Percentiles rank a stretch among this genome's conserved stretches.
These are phyloP conservation scores for Hypoxylon sp. DNA, from an alignment of 2,329 filamentous ascomycete genomes.

Conservation along the genomic window DNA sequence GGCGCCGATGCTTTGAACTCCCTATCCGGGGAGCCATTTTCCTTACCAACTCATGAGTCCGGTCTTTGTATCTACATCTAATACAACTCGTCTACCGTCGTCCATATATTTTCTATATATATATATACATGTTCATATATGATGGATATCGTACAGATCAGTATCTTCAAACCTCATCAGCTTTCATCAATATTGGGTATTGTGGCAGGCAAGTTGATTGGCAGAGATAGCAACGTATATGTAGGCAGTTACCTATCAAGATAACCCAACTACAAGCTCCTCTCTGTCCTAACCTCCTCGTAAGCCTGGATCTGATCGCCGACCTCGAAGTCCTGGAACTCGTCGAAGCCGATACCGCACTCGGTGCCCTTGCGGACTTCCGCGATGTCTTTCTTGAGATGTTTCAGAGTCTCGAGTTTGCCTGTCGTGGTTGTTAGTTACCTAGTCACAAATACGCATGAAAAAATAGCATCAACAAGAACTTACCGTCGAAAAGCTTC, in stretches of 20 bases:
- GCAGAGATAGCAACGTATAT: too few relatives aligned
- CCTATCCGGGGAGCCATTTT: too few relatives aligned
- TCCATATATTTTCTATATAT: too few relatives aligned
- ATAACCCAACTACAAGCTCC: slow-evolving; percentile 63
- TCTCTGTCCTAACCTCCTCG: slow-evolving; percentile 79
- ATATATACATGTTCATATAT: too few relatives aligned
- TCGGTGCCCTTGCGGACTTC: slow-evolving; percentile 94
- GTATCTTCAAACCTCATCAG: too few relatives aligned
- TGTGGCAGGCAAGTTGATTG: too few relatives aligned
- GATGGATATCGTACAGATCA: too few relatives aligned
- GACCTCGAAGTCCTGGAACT: slow-evolving; percentile 78
- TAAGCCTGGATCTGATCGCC: slow-evolving; percentile 91
- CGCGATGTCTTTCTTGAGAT: slow-evolving; percentile 87
- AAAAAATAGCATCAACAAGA: background rate
- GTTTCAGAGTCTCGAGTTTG: slow-evolving; percentile 81
- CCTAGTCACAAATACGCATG: background rate
- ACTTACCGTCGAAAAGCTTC: slow-evolving; percentile 82
- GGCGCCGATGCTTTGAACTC: too few relatives aligned
- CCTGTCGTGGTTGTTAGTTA: slow-evolving; percentile 59
- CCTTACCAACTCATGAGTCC: background rate
- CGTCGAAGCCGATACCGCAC: slow-evolving; percentile 86
- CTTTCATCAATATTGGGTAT: too few relatives aligned
- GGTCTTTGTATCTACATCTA: background rate
- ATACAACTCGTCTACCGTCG: background rate
- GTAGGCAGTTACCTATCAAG: too few relatives aligned